Percentiles rank a stretch among this genome's conserved stretches.
Conservation (phyloP, 2,329 filamentous ascomycete species). For the Aspergillus candidus region DNA sequence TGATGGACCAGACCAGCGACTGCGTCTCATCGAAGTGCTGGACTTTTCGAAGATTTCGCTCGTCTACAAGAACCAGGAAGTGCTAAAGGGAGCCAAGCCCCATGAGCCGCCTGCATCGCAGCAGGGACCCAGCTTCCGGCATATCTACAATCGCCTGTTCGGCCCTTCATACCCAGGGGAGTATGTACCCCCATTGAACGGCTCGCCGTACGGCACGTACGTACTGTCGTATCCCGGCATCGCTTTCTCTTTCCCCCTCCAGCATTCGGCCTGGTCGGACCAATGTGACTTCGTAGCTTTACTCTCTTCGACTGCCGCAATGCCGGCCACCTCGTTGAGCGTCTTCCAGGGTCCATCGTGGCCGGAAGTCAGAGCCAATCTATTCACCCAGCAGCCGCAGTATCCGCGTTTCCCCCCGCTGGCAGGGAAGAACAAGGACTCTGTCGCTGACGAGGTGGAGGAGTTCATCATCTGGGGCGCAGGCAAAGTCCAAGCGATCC, state of each 20-base stretch:
- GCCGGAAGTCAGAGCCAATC: slow-evolving; percentile 68
- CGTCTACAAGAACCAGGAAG: slow-evolving; percentile 73
- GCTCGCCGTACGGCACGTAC: slow-evolving; percentile 64
- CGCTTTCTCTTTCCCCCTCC: slow-evolving; percentile 82
- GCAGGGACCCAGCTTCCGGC: slow-evolving; percentile 69
- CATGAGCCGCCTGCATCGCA: slow-evolving; percentile 29
- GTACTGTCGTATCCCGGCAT: slow-evolving; percentile 91
- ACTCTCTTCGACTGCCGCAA: slow-evolving; percentile 69
- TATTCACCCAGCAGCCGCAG: slow-evolving; percentile 70
- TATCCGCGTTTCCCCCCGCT: slow-evolving; percentile 68
- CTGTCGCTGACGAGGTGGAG: slow-evolving; percentile 83
- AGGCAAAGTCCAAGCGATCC: slow-evolving; percentile 69
- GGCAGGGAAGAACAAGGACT: slow-evolving; percentile 65
- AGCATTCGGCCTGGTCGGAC: slow-evolving; percentile 66
- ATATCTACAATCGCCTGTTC: slow-evolving; percentile 89
- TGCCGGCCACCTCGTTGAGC: slow-evolving; percentile 77
- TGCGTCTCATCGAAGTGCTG: slow-evolving; percentile 82
- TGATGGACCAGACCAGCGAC: slow-evolving; percentile 84
- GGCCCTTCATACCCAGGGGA: slow-evolving; percentile 92
- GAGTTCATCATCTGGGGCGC: slow-evolving; percentile 70
- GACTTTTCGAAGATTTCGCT: slow-evolving; percentile 84
- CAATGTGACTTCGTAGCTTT: slow-evolving; percentile 76
- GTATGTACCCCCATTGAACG: slow-evolving; percentile 62
- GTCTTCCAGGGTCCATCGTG: slow-evolving; percentile 88
- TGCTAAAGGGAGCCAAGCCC: slow-evolving; percentile 54